These are phyloP conservation scores for Mycena citricolor DNA, from an alignment of 1,284 basidiomycete species.

Conservation along the genomic window DNA sequence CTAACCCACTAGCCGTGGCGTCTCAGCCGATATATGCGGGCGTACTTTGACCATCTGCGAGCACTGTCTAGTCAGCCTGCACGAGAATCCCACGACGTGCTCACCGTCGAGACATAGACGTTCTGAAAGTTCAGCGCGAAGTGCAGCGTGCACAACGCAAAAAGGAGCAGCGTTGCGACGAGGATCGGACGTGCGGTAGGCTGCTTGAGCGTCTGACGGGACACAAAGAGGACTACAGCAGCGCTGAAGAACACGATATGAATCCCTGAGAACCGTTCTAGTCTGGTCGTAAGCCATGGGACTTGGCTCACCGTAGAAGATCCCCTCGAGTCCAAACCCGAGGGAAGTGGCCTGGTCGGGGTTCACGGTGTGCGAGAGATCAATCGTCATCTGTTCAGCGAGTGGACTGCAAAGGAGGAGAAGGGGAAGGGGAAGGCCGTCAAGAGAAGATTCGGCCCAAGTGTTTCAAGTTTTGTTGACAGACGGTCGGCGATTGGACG, in stretches of 20 bases:
- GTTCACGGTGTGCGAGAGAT: conserved; percentile 9
- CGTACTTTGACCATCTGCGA: conserved; percentile 14
- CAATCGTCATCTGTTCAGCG: too few relatives aligned
- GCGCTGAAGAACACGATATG: conserved; percentile 10
- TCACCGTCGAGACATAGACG: too few relatives aligned
- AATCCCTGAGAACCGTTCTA: background rate
- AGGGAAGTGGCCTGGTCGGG: conserved; percentile 13
- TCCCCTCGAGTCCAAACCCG: conserved; percentile 8
- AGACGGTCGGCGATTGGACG: too few relatives aligned
- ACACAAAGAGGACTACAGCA: conserved; percentile 1
- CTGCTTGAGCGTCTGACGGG: background rate
- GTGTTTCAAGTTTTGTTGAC: too few relatives aligned
- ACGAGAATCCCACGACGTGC: too few relatives aligned
- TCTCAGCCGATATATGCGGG: conserved; percentile 12
- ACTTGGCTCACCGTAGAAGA: conserved; percentile 8
- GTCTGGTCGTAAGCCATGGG: background rate
- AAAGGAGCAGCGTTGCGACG: conserved; percentile 30
- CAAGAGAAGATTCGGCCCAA: too few relatives aligned
- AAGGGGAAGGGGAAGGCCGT: too few relatives aligned
- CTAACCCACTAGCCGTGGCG: conserved; percentile 9
- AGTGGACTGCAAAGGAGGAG: too few relatives aligned
- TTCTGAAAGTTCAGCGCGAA: conserved; percentile 40
- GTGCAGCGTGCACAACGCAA: conserved; percentile 35
- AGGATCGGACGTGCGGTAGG: conserved; percentile 13
- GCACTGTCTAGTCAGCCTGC: too few relatives aligned